These are phyloP conservation scores for Aspergillus heteromorphus DNA, from an alignment of 495 filamentous ascomycete genomes.

Conservation along the genomic window DNA sequence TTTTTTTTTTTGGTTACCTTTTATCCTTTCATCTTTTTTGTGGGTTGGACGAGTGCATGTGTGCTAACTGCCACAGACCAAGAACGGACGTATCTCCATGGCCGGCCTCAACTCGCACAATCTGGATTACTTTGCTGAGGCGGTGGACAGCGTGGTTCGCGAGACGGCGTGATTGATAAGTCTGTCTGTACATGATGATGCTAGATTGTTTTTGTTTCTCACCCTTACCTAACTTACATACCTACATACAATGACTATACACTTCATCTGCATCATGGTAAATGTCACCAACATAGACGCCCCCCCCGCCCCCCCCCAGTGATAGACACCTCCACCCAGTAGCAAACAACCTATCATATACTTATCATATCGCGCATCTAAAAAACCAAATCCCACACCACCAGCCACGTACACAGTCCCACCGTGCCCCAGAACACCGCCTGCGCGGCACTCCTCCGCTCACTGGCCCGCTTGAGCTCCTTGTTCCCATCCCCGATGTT, in stretches of 20 bases:
- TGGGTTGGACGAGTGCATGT: neutral
- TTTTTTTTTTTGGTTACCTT: neutral
- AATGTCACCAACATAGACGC: no score
- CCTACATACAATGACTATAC: no score
- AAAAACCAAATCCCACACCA: slow-evolving; percentile 93
- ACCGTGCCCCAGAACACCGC: slow-evolving; percentile 86
- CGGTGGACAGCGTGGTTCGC: slow-evolving; percentile 78
- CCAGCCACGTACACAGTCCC: slow-evolving; percentile 70
- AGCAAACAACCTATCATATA: neutral
- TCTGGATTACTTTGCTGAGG: slow-evolving; percentile 85
- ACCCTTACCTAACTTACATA: no score
- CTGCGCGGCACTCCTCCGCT: slow-evolving; percentile 75
- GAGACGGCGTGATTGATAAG: slow-evolving; percentile 40
- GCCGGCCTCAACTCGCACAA: slow-evolving; percentile 89
- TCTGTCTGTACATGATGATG: neutral
- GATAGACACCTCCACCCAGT: neutral
- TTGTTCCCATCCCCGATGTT: slow-evolving; percentile 88
- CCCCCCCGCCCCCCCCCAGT: neutral
- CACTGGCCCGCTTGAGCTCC: slow-evolving; percentile 79
- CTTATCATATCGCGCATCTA: slow-evolving; percentile 40
- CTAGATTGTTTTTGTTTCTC: neutral
- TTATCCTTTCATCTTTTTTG: neutral
- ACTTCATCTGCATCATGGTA: no score
- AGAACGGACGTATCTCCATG: slow-evolving; percentile 97
- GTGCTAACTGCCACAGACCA: slow-evolving; percentile 52